Conservation (phyloP, 2,329 filamentous ascomycete genomes). For the Talaromyces albobiverticillius region DNA sequence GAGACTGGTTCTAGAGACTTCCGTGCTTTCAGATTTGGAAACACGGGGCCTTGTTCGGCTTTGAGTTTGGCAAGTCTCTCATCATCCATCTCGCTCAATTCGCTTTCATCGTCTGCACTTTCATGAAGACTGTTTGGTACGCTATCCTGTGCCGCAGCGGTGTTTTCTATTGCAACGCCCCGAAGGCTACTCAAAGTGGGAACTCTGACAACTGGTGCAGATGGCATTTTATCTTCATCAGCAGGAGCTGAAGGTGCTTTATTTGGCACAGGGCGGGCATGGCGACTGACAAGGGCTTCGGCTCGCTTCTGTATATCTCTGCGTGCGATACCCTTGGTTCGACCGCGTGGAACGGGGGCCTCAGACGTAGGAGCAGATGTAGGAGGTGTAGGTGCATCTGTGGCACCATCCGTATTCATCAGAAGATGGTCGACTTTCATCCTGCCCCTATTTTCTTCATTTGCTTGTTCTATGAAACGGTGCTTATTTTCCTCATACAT, state of each 20-base stretch:
- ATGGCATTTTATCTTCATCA: slow-evolving; percentile 25
- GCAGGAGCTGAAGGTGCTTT: slow-evolving; percentile 24
- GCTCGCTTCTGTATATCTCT: slow-evolving; percentile 59
- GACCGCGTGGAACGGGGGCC: slow-evolving; percentile 30
- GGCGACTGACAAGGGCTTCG: slow-evolving; percentile 52
- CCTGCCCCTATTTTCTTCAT: slow-evolving; percentile 45
- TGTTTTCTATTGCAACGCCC: slow-evolving; percentile 13
- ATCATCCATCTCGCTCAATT: slow-evolving; percentile 61
- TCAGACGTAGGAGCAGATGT: slow-evolving; percentile 32
- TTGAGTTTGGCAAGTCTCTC: slow-evolving; percentile 29
- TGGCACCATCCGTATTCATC: slow-evolving; percentile 33
- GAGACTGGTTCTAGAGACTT: slow-evolving; percentile 25
- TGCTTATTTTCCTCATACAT: slow-evolving; percentile 39
- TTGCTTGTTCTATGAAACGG: slow-evolving; percentile 37
- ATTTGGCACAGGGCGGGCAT: slow-evolving; percentile 27
- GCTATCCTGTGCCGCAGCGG: slow-evolving; percentile 42
- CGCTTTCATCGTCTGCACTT: slow-evolving; percentile 67
- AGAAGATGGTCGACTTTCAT: slow-evolving; percentile 49
- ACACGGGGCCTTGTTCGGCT: slow-evolving; percentile 21
- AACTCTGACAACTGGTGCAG: slow-evolving; percentile 20
- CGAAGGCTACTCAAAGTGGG: slow-evolving; percentile 14
- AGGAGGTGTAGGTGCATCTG: slow-evolving; percentile 29
- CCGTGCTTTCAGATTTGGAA: slow-evolving; percentile 24
- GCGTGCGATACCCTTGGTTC: slow-evolving; percentile 58
- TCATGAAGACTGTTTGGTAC: slow-evolving; percentile 61